phyloP scores from a whole-genome alignment of 306 rosid genomes.

The Purshia tridentata region DNA sequence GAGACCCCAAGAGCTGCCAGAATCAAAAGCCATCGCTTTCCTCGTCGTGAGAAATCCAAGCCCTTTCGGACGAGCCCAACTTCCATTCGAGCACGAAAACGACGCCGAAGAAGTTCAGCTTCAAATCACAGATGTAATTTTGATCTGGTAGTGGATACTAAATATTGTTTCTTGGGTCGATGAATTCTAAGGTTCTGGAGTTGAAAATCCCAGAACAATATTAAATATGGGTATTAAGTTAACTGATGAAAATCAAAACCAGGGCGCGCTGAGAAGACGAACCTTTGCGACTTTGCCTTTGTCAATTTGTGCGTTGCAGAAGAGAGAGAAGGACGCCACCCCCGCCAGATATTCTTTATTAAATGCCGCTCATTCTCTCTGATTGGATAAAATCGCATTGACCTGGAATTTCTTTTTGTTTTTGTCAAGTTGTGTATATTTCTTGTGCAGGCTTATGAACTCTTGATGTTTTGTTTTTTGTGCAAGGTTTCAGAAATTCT shows the following conservation, averaged over 20 bases:
- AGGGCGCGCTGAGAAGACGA: not conserved
- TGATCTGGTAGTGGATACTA: not conserved
- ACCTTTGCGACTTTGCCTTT: not conserved
- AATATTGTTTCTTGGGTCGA: not conserved
- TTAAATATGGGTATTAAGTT: not conserved
- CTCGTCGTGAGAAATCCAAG: conserved; percentile 41
- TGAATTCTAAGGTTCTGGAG: not conserved
- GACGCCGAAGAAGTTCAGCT: not conserved
- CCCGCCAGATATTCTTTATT: not conserved
- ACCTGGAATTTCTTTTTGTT: too few relatives aligned
- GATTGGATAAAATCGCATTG: not conserved
- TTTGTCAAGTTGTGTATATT: too few relatives aligned
- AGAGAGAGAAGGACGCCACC: not conserved
- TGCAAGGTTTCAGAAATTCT: too few relatives aligned
- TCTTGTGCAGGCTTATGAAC: too few relatives aligned
- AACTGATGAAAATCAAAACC: not conserved
- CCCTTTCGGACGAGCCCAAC: conserved; percentile 44
- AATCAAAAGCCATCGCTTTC: conserved; percentile 52
- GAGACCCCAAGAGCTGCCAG: conserved; percentile 62
- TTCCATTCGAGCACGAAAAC: conserved; percentile 49
- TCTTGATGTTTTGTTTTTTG: too few relatives aligned
- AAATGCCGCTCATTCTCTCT: not conserved
- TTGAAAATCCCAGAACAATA: not conserved
- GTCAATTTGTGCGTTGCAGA: not conserved
- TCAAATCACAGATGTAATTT: not conserved